A percentile compares a stretch with the other conserved stretches of the same genome.
Evolutionary conservation across 495 filamentous ascomycete species (phyloP).

Genomic region (Glutinoglossum americanum): DNA sequence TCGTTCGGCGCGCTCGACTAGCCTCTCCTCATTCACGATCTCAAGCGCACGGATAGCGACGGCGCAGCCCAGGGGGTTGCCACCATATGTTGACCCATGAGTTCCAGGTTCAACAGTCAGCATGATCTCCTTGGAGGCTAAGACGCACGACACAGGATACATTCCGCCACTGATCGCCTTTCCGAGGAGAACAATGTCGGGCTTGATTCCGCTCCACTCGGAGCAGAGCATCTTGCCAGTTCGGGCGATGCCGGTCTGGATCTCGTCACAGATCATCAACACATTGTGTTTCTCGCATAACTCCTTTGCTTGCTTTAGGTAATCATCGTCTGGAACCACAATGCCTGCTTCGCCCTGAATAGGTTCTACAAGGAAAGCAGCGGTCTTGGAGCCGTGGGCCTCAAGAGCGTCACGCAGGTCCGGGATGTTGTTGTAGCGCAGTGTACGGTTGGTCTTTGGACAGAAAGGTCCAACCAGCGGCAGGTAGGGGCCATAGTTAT

Average conservation of each 20-base stretch:
- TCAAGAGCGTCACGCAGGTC: conserved; percentile 64
- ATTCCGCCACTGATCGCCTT: conserved; percentile 97
- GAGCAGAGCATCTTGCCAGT: conserved; percentile 85
- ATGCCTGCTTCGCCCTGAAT: conserved; percentile 98
- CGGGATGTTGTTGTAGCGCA: conserved; percentile 67
- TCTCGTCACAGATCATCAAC: conserved; percentile 92
- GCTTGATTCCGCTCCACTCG: conserved; percentile 87
- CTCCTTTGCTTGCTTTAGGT: conserved; percentile 57
- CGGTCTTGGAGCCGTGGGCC: conserved; percentile 61
- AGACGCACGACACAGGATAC: conserved; percentile 91
- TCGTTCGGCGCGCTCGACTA: conserved; percentile 60
- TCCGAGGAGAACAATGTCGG: conserved; percentile 81
- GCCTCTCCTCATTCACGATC: conserved; percentile 73
- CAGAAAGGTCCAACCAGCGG: conserved; percentile 62
- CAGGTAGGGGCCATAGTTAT: conserved; percentile 92
- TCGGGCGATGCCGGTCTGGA: conserved; percentile 90
- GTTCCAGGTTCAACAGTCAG: conserved; percentile 92
- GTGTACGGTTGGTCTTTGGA: conserved; percentile 55
- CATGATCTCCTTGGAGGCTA: conserved; percentile 83
- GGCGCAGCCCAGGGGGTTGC: conserved; percentile 91
- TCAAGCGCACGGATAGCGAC: conserved; percentile 93
- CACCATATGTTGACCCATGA: conserved; percentile 91
- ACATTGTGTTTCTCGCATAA: conserved; percentile 90
- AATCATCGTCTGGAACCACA: conserved; percentile 80
- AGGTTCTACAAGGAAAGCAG: conserved; percentile 88